Percentiles rank a stretch among this genome's conserved stretches.
Conservation (phyloP, 768 basidiomycete genomes). For the Rhodosporidiobolus odoratus region DNA sequence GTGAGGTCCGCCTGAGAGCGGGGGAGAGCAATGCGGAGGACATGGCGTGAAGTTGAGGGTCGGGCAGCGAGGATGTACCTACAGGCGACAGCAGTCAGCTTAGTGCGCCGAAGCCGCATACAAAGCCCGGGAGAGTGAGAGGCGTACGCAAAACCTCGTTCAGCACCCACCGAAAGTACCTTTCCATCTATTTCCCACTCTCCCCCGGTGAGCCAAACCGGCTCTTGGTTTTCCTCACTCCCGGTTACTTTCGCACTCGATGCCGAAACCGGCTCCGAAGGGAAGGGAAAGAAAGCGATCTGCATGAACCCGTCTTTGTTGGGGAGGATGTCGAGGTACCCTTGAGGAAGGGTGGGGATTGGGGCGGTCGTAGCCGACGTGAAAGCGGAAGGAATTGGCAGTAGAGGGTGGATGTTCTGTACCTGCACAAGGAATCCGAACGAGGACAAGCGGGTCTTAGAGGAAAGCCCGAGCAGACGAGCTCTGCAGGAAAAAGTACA, state of each 20-base stretch:
- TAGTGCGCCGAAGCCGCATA: conserved; percentile 9
- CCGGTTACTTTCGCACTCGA: no score
- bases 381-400: conserved; percentile 2
- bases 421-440: conserved; percentile 47
- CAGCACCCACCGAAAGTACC: conserved; percentile 66
- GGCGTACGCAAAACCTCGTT: conserved; percentile 66
- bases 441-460: neutral
- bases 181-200: conserved; percentile 80
- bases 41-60: conserved; percentile 72
- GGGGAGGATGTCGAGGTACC: conserved; percentile 88
- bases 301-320: conserved; percentile 75
- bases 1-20: conserved; percentile 36
- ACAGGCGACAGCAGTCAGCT: neutral
- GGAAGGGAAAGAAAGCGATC: conserved; percentile 82
- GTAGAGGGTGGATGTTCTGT: conserved; percentile 54
- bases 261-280: no score
- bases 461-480: neutral
- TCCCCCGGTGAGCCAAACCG: conserved; percentile 78
- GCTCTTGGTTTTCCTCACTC: conserved; percentile 60
- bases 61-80: conserved; percentile 87
- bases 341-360: conserved; percentile 18
- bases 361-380: neutral
- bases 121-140: neutral
- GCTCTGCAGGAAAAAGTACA: neutral
- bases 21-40: conserved; percentile 75